Percentiles rank a stretch among this genome's conserved stretches.
Evolutionary conservation across 306 rosid species (phyloP).

Genomic region (Dalbergia cultrata): DNA sequence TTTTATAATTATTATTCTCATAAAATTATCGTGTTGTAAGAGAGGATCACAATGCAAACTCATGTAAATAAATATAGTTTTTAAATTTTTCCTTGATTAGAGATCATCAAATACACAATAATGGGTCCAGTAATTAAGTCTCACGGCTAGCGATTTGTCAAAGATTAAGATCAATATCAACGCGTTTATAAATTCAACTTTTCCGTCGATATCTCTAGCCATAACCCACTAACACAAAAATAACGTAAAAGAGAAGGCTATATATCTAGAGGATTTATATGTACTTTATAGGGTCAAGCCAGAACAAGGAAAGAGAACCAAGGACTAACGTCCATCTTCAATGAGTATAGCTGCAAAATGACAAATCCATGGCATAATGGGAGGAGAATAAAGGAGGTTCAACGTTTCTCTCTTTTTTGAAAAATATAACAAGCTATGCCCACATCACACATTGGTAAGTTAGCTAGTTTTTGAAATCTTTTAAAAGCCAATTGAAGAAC

Average conservation of each 20-base stretch:
- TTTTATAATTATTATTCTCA: too few relatives aligned
- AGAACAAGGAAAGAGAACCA: constrained; percentile 37
- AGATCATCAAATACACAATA: constrained; percentile 10
- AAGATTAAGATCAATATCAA: constrained; percentile 46
- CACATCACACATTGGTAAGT: neutral
- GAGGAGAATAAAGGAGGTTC: constrained; percentile 43
- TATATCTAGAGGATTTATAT: constrained; percentile 1
- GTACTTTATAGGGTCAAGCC: constrained; percentile 5
- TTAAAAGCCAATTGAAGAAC: neutral
- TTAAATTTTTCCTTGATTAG: neutral
- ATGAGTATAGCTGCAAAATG: constrained; percentile 54
- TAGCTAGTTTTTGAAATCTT: constrained; percentile 41
- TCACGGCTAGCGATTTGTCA: constrained; percentile 56
- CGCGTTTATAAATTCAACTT: constrained; percentile 40
- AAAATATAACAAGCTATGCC: constrained; percentile 1
- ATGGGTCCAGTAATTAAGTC: constrained; percentile 36
- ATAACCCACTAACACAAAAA: neutral
- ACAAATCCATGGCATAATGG: constrained; percentile 60
- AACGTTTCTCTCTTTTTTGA: constrained; percentile 15
- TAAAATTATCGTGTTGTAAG: too few relatives aligned
- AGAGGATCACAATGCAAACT: too few relatives aligned
- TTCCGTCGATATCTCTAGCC: neutral
- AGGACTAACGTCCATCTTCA: constrained; percentile 48
- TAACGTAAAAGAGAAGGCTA: neutral
- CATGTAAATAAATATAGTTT: too few relatives aligned